Evolutionary conservation across 305 asterid genomes (phyloP).

Genomic region (Rubia tinctorum): DNA sequence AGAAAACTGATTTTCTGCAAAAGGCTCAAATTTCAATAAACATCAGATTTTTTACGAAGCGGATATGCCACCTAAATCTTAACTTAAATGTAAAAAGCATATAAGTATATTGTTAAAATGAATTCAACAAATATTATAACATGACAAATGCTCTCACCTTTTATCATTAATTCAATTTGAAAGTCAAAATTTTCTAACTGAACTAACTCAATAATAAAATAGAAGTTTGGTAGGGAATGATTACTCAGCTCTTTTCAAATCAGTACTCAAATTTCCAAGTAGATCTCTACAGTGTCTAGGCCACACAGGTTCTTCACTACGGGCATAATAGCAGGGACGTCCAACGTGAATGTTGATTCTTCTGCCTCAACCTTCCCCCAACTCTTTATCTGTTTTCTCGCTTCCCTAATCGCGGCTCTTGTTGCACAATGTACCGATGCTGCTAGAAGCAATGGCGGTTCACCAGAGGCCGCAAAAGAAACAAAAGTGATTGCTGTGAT

Average conservation of each 20-base stretch:
- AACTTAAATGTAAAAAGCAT: too few species aligned
- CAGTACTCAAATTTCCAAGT: constrained; percentile 31
- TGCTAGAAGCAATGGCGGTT: constrained; percentile 69
- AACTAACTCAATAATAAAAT: too few species aligned
- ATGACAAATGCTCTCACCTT: too few species aligned
- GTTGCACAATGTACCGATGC: constrained; percentile 73
- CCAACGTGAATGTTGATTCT: constrained; percentile 42
- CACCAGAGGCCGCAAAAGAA: constrained; percentile 60
- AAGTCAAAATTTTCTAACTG: too few species aligned
- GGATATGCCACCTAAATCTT: too few species aligned
- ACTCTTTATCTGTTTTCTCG: constrained; percentile 45
- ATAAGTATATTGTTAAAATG: too few species aligned
- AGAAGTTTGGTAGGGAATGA: background rate
- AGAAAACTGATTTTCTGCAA: too few species aligned
- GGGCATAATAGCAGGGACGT: constrained; percentile 68
- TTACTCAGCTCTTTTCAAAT: background rate
- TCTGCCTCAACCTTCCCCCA: constrained; percentile 47
- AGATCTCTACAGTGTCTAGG: constrained; percentile 45
- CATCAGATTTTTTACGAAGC: too few species aligned
- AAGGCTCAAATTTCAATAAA: too few species aligned
- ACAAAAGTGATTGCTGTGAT: background rate
- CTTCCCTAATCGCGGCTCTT: constrained; percentile 66
- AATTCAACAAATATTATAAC: too few species aligned
- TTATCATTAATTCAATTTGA: too few species aligned
- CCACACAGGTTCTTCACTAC: constrained; percentile 65